A percentile compares a stretch with the other conserved stretches of the same genome.
phyloP scores from a whole-genome alignment of 179 eudicot species.

The Sideroxylon spinosum region DNA sequence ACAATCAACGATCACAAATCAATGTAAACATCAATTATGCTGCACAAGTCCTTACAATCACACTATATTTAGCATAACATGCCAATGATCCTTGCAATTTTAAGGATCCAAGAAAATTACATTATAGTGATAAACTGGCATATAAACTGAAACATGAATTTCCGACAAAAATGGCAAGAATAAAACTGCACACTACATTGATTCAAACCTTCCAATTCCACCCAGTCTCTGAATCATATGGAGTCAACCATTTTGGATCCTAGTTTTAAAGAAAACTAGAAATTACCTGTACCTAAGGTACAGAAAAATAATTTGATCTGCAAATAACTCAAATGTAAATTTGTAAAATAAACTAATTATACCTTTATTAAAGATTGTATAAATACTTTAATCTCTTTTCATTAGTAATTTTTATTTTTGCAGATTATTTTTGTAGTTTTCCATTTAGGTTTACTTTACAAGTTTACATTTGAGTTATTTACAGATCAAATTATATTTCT shows the following conservation, averaged over 20 bases:
- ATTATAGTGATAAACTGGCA: neutral
- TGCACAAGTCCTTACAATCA: neutral
- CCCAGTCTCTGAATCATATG: neutral
- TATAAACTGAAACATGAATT: neutral
- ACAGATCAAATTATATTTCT: too few relatives aligned
- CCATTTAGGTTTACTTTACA: too few relatives aligned
- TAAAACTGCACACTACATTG: neutral
- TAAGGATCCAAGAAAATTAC: neutral
- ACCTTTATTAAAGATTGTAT: too few relatives aligned
- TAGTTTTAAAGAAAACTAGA: neutral
- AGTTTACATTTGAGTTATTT: too few relatives aligned
- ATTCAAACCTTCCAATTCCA: neutral
- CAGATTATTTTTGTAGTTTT: too few relatives aligned
- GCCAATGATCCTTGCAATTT: neutral
- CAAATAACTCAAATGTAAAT: too few relatives aligned
- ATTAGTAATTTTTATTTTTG: too few relatives aligned
- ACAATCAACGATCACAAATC: slow-evolving; percentile 19
- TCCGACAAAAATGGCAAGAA: neutral
- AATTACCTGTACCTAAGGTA: too few relatives aligned
- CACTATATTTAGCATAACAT: neutral
- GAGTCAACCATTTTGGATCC: neutral
- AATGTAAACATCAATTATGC: neutral
- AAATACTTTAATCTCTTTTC: too few relatives aligned
- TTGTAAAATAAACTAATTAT: too few relatives aligned
- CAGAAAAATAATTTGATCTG: too few relatives aligned